Conservation (phyloP, 805 yeast species). For the Hanseniaspora pseudoguilliermondii region DNA sequence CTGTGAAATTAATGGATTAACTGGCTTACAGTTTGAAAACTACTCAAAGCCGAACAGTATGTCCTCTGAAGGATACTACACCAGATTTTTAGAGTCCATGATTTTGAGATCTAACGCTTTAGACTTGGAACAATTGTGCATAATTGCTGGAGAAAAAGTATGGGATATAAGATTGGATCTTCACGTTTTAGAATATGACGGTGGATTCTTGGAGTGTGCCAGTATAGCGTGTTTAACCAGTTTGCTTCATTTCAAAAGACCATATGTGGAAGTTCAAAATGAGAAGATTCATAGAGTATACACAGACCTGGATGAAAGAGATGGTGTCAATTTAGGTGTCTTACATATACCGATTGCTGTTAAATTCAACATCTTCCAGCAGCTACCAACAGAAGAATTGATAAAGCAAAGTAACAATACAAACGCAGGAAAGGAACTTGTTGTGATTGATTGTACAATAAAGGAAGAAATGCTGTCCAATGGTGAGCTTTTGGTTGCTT, state of each 20-base stretch:
- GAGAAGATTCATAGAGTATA: constrained; percentile 49
- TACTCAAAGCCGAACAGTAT: constrained; percentile 48
- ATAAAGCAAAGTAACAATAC: constrained; percentile 38
- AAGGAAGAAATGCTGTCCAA: constrained; percentile 66
- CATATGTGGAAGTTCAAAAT: constrained; percentile 65
- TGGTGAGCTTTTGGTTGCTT: constrained; percentile 71
- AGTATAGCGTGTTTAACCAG: constrained; percentile 86
- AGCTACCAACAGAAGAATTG: constrained; percentile 49
- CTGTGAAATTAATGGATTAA: constrained; percentile 83
- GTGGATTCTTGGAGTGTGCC: constrained; percentile 81
- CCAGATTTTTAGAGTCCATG: constrained; percentile 81
- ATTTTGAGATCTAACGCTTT: constrained; percentile 80
- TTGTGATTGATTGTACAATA: constrained; percentile 60
- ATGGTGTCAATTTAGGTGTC: constrained; percentile 74
- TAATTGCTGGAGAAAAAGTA: constrained; percentile 78
- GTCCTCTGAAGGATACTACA: constrained; percentile 58
- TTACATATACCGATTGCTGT: constrained; percentile 84
- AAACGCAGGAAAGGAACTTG: constrained; percentile 44
- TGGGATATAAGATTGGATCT: constrained; percentile 88
- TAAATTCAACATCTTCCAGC: constrained; percentile 75
- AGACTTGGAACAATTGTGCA: constrained; percentile 82
- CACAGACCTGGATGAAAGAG: constrained; percentile 46
- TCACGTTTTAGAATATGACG: constrained; percentile 80
- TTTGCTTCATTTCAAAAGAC: constrained; percentile 66
- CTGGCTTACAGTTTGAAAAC: constrained; percentile 71